Base-by-base conservation (phyloP, 192 early-diverging fungal genomes). In the Backusella liffmaniae region DNA sequence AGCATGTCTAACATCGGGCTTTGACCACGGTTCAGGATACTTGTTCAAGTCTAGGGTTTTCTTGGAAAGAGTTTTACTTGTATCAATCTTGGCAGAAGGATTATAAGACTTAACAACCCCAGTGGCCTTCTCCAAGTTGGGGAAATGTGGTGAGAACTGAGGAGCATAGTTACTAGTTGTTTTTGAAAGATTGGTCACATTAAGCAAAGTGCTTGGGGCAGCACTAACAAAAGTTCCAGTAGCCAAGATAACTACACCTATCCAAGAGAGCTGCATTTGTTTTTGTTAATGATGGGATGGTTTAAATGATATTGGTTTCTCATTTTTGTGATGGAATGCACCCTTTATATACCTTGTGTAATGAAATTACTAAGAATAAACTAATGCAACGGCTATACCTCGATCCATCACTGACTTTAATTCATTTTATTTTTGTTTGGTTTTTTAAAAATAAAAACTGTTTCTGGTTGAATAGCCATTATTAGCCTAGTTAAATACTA, bases 1-100 rank as follows among this genome's bases (percentile, higher is more conserved):
- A 0, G 79, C 73, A 4, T 78, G 73, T 34, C 80, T 56, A 16
- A 81, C 76, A 39, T 79, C 77, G 44, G 83, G 83, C 29, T 70
- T 66, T 16, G 26, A 13, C 73, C 73, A 75, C 41, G 13, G 29
- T 8, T 53, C 18, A 29, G 83, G 83, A 68, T 80, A 84, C 9
- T 65, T 56, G 39, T 41, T 16, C 2, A 69, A 21, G 12, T 62
- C 74, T 30, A 77, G 65, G 6, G 34, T 44, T 3, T 34, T 9
- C 13, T 13, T 73, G 3, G 78, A 70, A 36, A 76, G 35, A 37
- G 65, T 35, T 5, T 56, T 66, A 10, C 53, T 65, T 21, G 75
- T 41, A 32, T 74, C 75, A 12, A 75, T n/a, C 4, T 51, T 18
- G 9, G 69, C 23, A 42, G 73, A 73, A 9, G 76, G 44, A 39